A percentile compares a stretch with the other conserved stretches of the same genome.
Evolutionary conservation across 192 early-diverging fungal species (phyloP).

Genomic region (Linnemannia hyalina): DNA sequence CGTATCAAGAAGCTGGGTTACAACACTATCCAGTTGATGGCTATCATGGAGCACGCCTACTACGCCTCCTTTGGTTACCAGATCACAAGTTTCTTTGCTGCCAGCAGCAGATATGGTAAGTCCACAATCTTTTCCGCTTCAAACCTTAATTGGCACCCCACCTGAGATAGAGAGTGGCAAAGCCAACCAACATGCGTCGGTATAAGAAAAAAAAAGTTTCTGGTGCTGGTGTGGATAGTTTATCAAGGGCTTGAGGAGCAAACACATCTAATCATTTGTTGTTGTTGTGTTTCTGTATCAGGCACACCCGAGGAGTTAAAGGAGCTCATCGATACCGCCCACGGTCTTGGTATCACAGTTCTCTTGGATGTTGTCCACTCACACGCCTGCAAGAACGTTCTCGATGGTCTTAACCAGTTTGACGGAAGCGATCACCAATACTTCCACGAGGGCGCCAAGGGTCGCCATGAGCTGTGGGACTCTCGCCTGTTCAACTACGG

Average conservation of each 20-base stretch:
- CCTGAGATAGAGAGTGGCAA: background rate
- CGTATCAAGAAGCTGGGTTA: slow-evolving; percentile 86
- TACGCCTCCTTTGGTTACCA: slow-evolving; percentile 98
- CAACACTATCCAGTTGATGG: slow-evolving; percentile 88
- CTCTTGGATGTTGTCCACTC: slow-evolving; percentile 95
- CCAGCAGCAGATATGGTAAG: slow-evolving; percentile 85
- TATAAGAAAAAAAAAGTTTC: background rate
- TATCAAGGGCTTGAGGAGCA: background rate
- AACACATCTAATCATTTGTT: background rate
- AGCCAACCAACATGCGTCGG: background rate
- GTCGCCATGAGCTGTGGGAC: slow-evolving; percentile 94
- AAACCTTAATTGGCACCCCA: background rate
- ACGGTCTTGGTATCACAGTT: slow-evolving; percentile 86
- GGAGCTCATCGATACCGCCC: slow-evolving; percentile 92
- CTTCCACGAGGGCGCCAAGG: slow-evolving; percentile 89
- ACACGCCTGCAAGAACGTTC: slow-evolving; percentile 93
- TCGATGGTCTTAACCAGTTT: slow-evolving; percentile 93
- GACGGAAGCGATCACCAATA: slow-evolving; percentile 96
- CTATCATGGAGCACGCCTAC: slow-evolving; percentile 98
- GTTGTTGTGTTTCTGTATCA: background rate
- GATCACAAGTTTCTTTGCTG: slow-evolving; percentile 95
- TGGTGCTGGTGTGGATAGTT: background rate
- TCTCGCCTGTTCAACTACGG: slow-evolving; percentile 94
- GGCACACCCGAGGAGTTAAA: slow-evolving; percentile 90
- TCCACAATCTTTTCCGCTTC: background rate